phyloP scores from a whole-genome alignment of 257 asterid genomes.

The Orobanche coerulescens region DNA sequence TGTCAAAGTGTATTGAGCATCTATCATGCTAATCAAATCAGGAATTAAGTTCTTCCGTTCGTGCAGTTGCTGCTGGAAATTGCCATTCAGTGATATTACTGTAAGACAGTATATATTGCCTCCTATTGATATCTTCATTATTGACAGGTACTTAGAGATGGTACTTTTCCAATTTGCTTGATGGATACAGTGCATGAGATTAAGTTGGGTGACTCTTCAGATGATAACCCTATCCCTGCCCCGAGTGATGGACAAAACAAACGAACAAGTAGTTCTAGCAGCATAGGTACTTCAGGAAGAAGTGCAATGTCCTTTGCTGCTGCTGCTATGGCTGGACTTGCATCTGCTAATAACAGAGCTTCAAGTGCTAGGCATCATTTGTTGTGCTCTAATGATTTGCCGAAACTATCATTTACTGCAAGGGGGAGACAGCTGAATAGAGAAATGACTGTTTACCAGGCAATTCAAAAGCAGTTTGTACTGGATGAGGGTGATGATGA shows the following conservation, averaged over 20 bases:
- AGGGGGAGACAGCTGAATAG: constrained; percentile 67
- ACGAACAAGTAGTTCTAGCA: constrained; percentile 49
- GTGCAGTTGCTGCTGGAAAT: neutral
- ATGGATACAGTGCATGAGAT: constrained; percentile 74
- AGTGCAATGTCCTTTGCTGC: constrained; percentile 80
- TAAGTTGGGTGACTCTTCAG: constrained; percentile 51
- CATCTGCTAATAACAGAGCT: constrained; percentile 57
- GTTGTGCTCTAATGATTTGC: constrained; percentile 41
- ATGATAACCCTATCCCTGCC: constrained; percentile 36
- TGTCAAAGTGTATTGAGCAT: neutral
- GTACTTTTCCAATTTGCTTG: constrained; percentile 47
- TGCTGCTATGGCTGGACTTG: constrained; percentile 82
- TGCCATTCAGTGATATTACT: neutral
- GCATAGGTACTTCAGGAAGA: constrained; percentile 29
- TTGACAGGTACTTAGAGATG: constrained; percentile 56
- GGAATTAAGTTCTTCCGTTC: neutral
- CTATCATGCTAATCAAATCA: constrained; percentile 7
- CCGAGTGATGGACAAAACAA: constrained; percentile 44
- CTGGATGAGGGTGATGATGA: constrained; percentile 72
- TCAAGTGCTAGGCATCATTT: constrained; percentile 45
- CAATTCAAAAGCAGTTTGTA: constrained; percentile 63
- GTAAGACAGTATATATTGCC: neutral
- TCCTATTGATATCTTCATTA: constrained; percentile 6
- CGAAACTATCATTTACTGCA: constrained; percentile 52
- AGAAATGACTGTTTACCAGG: constrained; percentile 66